phyloP scores from a whole-genome alignment of 257 asterid species.

The Forsythia viridissima region DNA sequence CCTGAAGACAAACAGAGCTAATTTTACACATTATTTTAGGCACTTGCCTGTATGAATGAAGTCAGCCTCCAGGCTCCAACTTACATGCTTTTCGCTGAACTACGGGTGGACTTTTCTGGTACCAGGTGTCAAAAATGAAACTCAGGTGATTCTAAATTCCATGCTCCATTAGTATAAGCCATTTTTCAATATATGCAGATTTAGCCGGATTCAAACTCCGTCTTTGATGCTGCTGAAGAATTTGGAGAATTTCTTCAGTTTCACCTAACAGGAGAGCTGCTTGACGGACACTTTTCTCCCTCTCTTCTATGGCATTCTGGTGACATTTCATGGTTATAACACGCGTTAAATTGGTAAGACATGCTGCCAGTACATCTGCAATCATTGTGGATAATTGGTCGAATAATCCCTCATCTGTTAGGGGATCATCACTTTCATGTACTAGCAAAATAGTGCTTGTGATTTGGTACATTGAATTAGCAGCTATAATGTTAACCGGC shows the following conservation, averaged over 20 bases:
- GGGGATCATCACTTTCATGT: background rate
- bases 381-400: background rate
- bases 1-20: background rate
- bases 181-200: conserved; percentile 24
- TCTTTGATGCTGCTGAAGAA: background rate
- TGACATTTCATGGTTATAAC: conserved; percentile 26
- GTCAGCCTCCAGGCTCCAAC: background rate
- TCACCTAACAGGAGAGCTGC: conserved; percentile 12
- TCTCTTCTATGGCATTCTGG: conserved; percentile 8
- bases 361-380: background rate
- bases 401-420: background rate
- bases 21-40: background rate
- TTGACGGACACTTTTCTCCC: conserved; percentile 2
- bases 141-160: background rate
- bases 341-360: conserved; percentile 1
- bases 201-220: conserved; percentile 8
- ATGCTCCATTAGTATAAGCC: conserved; percentile 14
- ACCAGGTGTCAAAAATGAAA: background rate
- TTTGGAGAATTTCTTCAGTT: conserved; percentile 14
- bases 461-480: conserved; percentile 39
- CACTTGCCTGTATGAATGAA: background rate
- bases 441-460: background rate
- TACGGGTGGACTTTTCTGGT: too few relatives aligned
- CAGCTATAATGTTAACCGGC: conserved; percentile 34
- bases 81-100: background rate